Conservation (phyloP, 352 stramenopile genomes). For the Phytophthora agathidicida region DNA sequence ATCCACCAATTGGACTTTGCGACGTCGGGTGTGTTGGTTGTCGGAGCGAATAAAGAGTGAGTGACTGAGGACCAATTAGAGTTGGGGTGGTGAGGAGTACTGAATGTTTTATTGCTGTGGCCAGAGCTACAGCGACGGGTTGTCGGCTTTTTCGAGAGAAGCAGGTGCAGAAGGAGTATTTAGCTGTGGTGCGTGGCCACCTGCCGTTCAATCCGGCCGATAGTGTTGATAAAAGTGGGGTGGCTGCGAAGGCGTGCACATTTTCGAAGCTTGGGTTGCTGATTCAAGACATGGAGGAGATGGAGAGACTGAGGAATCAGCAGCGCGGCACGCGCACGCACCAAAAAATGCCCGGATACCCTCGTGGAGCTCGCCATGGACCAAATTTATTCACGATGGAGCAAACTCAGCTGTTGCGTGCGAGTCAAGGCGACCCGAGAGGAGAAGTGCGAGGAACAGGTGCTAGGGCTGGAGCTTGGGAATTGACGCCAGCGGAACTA, state of each 20-base stretch:
- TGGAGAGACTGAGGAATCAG: constrained; percentile 58
- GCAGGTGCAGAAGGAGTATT: constrained; percentile 84
- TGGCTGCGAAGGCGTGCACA: constrained; percentile 46
- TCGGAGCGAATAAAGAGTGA: constrained; percentile 76
- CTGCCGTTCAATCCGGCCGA: constrained; percentile 63
- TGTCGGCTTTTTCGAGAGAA: constrained; percentile 83
- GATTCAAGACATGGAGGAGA: constrained; percentile 76
- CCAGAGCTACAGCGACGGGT: constrained; percentile 69
- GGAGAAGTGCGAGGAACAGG: constrained; percentile 1
- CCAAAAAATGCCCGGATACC: constrained; percentile 57
- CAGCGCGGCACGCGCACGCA: constrained; percentile 57
- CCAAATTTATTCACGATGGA: constrained; percentile 78
- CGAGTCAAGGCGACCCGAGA: constrained; percentile 20
- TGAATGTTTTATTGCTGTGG: constrained; percentile 13
- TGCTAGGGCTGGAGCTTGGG: constrained; percentile 10
- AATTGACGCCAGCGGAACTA: constrained; percentile 35
- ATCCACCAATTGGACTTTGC: constrained; percentile 92
- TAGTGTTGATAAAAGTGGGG: constrained; percentile 6
- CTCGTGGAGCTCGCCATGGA: constrained; percentile 58
- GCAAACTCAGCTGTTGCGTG: constrained; percentile 45
- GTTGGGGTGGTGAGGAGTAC: not conserved
- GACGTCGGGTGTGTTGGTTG: constrained; percentile 85
- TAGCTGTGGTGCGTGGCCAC: constrained; percentile 80
- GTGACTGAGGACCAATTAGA: too few species aligned
- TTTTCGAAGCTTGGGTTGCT: constrained; percentile 71